Percentiles rank a stretch among this genome's conserved stretches.
These are phyloP conservation scores for Podaxis mareebaensis DNA, from an alignment of 768 basidiomycete genomes.

Conservation along the genomic window DNA sequence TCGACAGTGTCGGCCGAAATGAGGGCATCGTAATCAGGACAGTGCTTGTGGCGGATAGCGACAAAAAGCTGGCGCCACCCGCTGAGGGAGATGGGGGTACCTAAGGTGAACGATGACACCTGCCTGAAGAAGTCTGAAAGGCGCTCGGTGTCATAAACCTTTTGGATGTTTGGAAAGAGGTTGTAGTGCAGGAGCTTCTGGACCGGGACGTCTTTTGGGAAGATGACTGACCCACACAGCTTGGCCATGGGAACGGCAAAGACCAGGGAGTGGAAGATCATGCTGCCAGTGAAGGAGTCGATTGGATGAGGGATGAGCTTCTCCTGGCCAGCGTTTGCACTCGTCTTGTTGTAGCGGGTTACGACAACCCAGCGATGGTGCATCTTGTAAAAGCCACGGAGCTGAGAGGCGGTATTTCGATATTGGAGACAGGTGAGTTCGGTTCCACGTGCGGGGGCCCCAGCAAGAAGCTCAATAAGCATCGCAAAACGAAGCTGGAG, in stretches of 20 bases:
- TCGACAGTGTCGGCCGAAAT: conserved; percentile 15
- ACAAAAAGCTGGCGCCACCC: conserved; percentile 24
- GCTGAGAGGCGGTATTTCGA: neutral
- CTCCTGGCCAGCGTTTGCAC: conserved; percentile 17
- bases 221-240: neutral
- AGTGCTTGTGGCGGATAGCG: conserved; percentile 22
- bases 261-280: neutral
- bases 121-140: neutral
- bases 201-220: neutral
- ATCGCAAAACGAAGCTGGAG: neutral
- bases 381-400: neutral
- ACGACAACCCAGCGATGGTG: neutral
- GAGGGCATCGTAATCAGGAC: conserved; percentile 1
- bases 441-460: neutral
- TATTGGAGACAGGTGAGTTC: neutral
- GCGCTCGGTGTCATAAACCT: neutral
- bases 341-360: conserved; percentile 20
- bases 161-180: neutral
- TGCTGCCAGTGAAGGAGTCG: conserved; percentile 19
- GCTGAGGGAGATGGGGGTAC: neutral
- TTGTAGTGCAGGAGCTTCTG: neutral
- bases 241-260: neutral
- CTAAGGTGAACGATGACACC: neutral
- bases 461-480: neutral
- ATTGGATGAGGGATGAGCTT: conserved; percentile 29